phyloP scores from a whole-genome alignment of 805 yeast species.

The Schwanniomyces polymorphus region DNA sequence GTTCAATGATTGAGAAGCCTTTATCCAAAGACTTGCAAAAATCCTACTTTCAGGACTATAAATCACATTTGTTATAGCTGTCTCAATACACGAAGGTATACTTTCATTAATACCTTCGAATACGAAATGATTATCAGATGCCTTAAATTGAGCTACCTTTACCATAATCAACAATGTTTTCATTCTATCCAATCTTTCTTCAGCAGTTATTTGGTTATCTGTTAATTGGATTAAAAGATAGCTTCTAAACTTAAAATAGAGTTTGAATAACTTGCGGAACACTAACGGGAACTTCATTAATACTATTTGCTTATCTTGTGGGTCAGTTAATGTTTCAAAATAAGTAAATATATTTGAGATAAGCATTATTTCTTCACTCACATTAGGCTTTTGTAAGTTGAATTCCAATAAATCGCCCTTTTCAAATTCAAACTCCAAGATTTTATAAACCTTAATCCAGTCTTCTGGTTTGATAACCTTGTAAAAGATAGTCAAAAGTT shows the following conservation, averaged over 20 bases:
- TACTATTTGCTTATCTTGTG: conserved; percentile 36
- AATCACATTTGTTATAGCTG: conserved; percentile 71
- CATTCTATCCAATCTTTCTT: conserved; percentile 69
- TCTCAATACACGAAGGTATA: conserved; percentile 82
- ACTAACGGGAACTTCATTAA: conserved; percentile 63
- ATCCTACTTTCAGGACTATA: conserved; percentile 78
- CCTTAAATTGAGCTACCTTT: conserved; percentile 65
- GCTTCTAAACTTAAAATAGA: conserved; percentile 65
- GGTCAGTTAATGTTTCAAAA: conserved; percentile 58
- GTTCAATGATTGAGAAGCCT: conserved; percentile 43
- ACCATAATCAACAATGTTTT: conserved; percentile 62
- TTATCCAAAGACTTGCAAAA: conserved; percentile 68
- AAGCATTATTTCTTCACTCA: conserved; percentile 55
- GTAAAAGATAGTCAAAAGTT: conserved; percentile 57
- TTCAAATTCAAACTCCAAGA: conserved; percentile 67
- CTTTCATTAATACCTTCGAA: conserved; percentile 34
- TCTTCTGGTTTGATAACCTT: conserved; percentile 61
- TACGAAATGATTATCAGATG: conserved; percentile 48
- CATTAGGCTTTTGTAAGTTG: conserved; percentile 37
- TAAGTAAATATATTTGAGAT: conserved; percentile 72
- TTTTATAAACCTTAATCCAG: conserved; percentile 77
- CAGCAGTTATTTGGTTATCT: conserved; percentile 56
- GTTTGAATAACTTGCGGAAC: conserved; percentile 60
- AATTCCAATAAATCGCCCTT: conserved; percentile 60
- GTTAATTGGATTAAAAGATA: conserved; percentile 66